These are phyloP conservation scores for Ogataea polymorpha DNA, from an alignment of 805 yeast species.

Conservation along the genomic window DNA sequence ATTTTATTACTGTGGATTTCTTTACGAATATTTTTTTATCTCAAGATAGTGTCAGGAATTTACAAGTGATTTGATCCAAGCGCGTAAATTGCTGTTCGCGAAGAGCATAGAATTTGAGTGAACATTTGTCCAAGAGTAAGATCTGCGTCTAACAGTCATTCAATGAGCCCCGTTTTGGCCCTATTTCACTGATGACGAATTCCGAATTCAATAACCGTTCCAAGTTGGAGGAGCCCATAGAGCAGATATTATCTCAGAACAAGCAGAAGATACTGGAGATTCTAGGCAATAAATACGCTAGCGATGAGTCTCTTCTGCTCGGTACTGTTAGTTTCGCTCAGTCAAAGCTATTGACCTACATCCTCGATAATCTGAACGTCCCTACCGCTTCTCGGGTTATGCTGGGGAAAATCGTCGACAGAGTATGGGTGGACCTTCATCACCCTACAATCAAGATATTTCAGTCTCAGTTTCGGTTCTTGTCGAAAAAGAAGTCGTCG, in stretches of 20 bases:
- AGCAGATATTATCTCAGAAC: slow-evolving; percentile 17
- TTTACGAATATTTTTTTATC: slow-evolving; percentile 3
- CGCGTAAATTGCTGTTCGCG: neutral
- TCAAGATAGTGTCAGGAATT: slow-evolving; percentile 1
- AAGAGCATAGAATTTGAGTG: neutral
- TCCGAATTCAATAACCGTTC: slow-evolving; percentile 4
- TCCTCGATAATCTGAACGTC: slow-evolving; percentile 34
- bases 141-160: neutral
- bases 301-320: slow-evolving; percentile 41
- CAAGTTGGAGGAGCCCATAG: slow-evolving; percentile 14
- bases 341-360: slow-evolving; percentile 43
- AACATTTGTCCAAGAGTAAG: neutral
- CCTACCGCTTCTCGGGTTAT: slow-evolving; percentile 3
- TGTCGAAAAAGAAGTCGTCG: slow-evolving; percentile 21
- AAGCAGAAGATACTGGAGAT: slow-evolving; percentile 33
- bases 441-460: slow-evolving; percentile 62
- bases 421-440: slow-evolving; percentile 59
- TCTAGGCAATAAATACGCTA: slow-evolving; percentile 28
- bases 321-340: slow-evolving; percentile 51
- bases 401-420: slow-evolving; percentile 40
- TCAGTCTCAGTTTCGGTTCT: slow-evolving; percentile 35
- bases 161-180: neutral
- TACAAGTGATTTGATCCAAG: neutral
- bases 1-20: neutral
- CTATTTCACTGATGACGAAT: slow-evolving; percentile 4